Percentiles rank a stretch among this genome's conserved stretches.
Evolutionary conservation across 352 stramenopile species (phyloP).

Genomic region (Phytophthora gonapodyides): DNA sequence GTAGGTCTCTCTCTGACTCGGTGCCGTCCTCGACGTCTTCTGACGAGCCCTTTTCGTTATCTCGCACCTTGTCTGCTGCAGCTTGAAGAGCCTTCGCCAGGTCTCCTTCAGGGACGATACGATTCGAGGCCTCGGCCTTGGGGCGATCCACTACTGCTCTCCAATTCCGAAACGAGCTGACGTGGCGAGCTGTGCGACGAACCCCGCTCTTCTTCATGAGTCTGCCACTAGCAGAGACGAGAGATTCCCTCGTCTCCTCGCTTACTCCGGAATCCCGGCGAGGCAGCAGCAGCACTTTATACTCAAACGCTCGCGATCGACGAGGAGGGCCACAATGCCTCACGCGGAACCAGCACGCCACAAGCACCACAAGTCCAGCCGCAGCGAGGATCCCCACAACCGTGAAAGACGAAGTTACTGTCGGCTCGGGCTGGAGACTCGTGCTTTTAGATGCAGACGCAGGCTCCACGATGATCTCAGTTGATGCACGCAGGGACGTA

Average conservation of each 20-base stretch:
- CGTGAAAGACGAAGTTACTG: neutral
- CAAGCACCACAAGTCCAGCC: slow-evolving; percentile 21
- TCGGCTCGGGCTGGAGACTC: neutral
- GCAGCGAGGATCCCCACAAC: slow-evolving; percentile 7
- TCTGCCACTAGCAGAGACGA: neutral
- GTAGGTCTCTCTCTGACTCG: slow-evolving; percentile 40
- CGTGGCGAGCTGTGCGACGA: slow-evolving; percentile 19
- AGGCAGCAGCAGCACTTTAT: slow-evolving; percentile 44
- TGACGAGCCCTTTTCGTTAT: neutral
- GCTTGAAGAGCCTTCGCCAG: neutral
- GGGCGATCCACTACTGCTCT: slow-evolving; percentile 6
- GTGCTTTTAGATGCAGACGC: neutral
- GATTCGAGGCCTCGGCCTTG: neutral
- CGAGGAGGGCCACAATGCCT: slow-evolving; percentile 3
- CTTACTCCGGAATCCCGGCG: slow-evolving; percentile 19
- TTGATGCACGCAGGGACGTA: slow-evolving; percentile 1
- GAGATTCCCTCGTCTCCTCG: slow-evolving; percentile 9
- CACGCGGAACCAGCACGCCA: slow-evolving; percentile 18
- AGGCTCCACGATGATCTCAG: slow-evolving; percentile 28
- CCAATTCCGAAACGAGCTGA: slow-evolving; percentile 20
- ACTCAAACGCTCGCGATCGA: slow-evolving; percentile 46
- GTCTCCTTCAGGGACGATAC: slow-evolving; percentile 4
- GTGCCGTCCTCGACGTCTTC: slow-evolving; percentile 28
- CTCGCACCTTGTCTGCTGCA: neutral
- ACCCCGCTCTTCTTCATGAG: slow-evolving; percentile 14